Evolutionary conservation across 108 stramenopile genomes (phyloP).

Genomic region (Skeletonema grethae): DNA sequence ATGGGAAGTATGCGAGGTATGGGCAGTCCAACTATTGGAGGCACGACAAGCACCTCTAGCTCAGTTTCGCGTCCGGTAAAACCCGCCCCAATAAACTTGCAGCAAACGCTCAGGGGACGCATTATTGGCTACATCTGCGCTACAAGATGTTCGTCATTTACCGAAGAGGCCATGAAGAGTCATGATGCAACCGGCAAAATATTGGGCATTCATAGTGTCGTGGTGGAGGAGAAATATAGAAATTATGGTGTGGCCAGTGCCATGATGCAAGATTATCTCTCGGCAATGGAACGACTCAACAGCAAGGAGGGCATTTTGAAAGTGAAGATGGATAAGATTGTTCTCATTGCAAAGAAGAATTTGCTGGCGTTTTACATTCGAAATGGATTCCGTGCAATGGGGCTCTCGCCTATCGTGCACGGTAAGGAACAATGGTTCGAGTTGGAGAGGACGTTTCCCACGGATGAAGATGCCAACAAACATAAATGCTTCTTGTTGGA

Average conservation of each 20-base stretch:
- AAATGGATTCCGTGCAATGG: constrained; percentile 76
- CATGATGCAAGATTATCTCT: constrained; percentile 68
- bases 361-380: constrained; percentile 77
- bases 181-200: constrained; percentile 75
- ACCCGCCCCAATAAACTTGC: constrained; percentile 17
- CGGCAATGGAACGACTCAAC: constrained; percentile 39
- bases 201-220: constrained; percentile 88
- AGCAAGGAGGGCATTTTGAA: constrained; percentile 21
- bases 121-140: constrained; percentile 85
- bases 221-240: constrained; percentile 63
- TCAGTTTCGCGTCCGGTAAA: constrained; percentile 23
- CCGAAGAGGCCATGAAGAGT: constrained; percentile 60
- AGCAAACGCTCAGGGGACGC: constrained; percentile 22
- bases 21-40: constrained; percentile 1
- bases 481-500: constrained; percentile 76
- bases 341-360: constrained; percentile 72
- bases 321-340: constrained; percentile 62
- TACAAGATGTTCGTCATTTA: constrained; percentile 72
- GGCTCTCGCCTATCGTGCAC: constrained; percentile 65
- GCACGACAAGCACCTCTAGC: constrained; percentile 22
- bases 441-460: constrained; percentile 44
- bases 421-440: constrained; percentile 81
- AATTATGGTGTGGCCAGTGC: constrained; percentile 57
- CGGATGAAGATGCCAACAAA: constrained; percentile 17
- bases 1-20: constrained; percentile 5